These are phyloP conservation scores for Aureobasidium subglaciale DNA, from an alignment of 2,329 filamentous ascomycete species.

Conservation along the genomic window DNA sequence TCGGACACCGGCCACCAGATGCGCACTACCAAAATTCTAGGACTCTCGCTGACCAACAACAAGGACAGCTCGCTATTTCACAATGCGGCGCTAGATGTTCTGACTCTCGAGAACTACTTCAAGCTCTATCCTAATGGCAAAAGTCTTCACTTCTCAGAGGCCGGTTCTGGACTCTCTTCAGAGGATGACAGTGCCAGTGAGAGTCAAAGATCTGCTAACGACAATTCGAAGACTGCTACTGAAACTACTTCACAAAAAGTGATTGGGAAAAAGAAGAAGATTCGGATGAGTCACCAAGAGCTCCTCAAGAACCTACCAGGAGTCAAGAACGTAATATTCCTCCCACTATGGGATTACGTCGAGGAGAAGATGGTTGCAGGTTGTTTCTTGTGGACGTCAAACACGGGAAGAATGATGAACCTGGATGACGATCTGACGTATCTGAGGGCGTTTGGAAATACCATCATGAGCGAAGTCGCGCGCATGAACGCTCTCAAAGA, in stretches of 20 bases:
- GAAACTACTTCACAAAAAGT: constrained; percentile 16
- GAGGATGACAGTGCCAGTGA: constrained; percentile 22
- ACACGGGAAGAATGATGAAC: constrained; percentile 29
- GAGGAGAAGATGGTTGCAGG: constrained; percentile 30
- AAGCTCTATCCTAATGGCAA: constrained; percentile 23
- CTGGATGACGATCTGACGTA: constrained; percentile 31
- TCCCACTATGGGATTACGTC: constrained; percentile 46
- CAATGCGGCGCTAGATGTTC: constrained; percentile 1
- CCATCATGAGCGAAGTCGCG: constrained; percentile 33
- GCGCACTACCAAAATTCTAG: constrained; percentile 1
- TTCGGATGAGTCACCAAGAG: constrained; percentile 29
- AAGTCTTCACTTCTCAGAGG: constrained; percentile 23
- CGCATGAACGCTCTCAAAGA: constrained; percentile 32
- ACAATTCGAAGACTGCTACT: not conserved
- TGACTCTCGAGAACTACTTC: constrained; percentile 25
- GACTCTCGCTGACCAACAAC: constrained; percentile 12
- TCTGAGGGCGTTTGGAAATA: constrained; percentile 33
- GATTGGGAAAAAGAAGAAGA: constrained; percentile 22
- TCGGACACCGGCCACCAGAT: not conserved
- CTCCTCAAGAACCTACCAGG: constrained; percentile 33
- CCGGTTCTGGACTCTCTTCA: constrained; percentile 20
- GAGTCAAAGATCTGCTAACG: constrained; percentile 3
- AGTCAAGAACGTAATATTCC: constrained; percentile 36
- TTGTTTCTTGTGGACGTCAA: constrained; percentile 35
- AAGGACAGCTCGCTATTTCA: constrained; percentile 10